phyloP scores from a whole-genome alignment of 169 alveolate genomes.

The Plasmodium sp. region DNA sequence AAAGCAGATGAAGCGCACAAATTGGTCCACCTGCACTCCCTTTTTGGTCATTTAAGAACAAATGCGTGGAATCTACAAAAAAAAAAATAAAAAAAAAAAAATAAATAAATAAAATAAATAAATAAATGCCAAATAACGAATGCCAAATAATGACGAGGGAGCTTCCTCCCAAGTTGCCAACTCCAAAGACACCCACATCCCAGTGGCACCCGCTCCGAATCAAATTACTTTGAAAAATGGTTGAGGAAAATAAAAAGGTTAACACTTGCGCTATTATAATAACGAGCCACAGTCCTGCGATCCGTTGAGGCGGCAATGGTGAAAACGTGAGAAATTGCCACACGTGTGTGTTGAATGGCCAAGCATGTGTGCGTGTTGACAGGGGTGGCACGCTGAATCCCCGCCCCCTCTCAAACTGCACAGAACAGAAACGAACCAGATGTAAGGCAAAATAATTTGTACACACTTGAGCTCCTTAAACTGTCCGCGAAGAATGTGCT shows the following conservation, averaged over 20 bases:
- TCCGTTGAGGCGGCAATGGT: neutral
- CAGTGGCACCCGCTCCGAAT: neutral
- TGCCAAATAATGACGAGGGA: neutral
- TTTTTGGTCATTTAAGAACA: slow-evolving; percentile 27
- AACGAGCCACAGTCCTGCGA: slow-evolving; percentile 39
- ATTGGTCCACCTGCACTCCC: slow-evolving; percentile 16
- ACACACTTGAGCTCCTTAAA: neutral
- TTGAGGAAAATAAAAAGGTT: slow-evolving; percentile 35
- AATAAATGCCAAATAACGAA: neutral
- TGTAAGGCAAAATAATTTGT: slow-evolving; percentile 38
- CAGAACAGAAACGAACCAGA: slow-evolving; percentile 27
- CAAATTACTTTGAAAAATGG: slow-evolving; percentile 47
- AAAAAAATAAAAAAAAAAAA: neutral
- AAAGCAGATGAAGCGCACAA: neutral
- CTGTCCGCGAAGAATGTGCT: slow-evolving; percentile 9
- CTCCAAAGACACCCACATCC: neutral
- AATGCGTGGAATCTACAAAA: slow-evolving; percentile 38
- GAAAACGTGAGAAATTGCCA: too few relatives aligned
- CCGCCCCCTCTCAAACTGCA: neutral
- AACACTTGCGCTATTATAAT: slow-evolving; percentile 21
- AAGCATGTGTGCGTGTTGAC: neutral
- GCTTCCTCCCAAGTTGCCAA: neutral
- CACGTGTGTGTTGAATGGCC: neutral
- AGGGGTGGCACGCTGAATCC: neutral
- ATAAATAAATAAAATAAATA: neutral